These are phyloP conservation scores for Chlorella sp. DNA, from an alignment of 139 green algal species.

Conservation along the genomic window DNA sequence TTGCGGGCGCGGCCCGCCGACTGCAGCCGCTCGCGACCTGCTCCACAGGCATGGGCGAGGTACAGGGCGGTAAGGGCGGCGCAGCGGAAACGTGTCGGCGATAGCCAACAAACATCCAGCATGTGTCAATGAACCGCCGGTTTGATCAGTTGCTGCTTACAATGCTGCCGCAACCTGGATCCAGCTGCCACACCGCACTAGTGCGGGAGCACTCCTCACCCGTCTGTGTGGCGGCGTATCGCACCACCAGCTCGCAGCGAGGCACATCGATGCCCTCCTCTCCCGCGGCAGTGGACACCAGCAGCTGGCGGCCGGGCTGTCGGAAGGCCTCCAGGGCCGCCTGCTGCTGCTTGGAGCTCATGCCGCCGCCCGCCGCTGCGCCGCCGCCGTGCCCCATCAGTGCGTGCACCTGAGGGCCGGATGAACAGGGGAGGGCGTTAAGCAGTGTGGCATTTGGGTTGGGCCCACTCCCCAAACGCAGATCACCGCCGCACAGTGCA, in stretches of 20 bases:
- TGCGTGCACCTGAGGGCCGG: background rate
- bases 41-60: background rate
- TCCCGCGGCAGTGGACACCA: constrained; percentile 40
- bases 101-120: too few species aligned
- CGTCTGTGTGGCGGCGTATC: constrained; percentile 35
- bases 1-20: constrained; percentile 12
- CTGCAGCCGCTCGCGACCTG: constrained; percentile 31
- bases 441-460: background rate
- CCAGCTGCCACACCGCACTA: too few species aligned
- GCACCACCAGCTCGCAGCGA: constrained; percentile 47
- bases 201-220: too few species aligned
- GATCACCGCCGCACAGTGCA: too few species aligned
- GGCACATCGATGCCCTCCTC: constrained; percentile 58
- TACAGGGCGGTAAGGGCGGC: too few species aligned
- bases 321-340: constrained; percentile 29
- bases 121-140: too few species aligned
- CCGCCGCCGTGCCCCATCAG: constrained; percentile 37
- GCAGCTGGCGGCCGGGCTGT: constrained; percentile 21
- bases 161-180: too few species aligned
- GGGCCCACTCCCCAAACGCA: background rate
- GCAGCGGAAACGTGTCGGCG: too few species aligned
- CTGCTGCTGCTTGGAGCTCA: constrained; percentile 34
- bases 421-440: background rate
- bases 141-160: too few species aligned
- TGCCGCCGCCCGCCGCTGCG: constrained; percentile 4